phyloP scores from a whole-genome alignment of 306 rosid species.

The Casuarina glauca region DNA sequence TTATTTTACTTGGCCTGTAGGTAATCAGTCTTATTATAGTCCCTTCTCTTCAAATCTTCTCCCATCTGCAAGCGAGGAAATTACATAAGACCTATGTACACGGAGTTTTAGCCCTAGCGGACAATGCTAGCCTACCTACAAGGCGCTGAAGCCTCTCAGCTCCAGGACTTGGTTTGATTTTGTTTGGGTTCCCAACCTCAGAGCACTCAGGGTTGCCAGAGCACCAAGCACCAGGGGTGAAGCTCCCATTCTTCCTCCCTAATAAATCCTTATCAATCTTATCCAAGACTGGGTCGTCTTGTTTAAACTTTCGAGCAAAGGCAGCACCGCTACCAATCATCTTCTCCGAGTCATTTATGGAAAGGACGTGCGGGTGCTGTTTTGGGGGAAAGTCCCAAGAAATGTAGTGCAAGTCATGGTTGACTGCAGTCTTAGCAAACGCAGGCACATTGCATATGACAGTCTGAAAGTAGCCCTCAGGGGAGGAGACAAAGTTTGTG shows the following conservation, averaged over 20 bases:
- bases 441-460: too few species aligned
- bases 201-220: conserved; percentile 48
- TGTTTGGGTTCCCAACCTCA: conserved; percentile 59
- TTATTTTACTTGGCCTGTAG: conserved; percentile 18
- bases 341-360: conserved; percentile 15
- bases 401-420: background rate
- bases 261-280: conserved; percentile 23
- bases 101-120: conserved; percentile 56
- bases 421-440: too few species aligned
- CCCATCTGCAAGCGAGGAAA: background rate
- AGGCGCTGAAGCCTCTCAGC: conserved; percentile 63
- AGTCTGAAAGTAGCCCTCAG: too few species aligned
- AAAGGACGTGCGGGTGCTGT: conserved; percentile 87
- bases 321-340: conserved; percentile 74
- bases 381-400: conserved; percentile 82
- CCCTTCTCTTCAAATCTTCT: background rate
- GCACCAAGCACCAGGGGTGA: too few species aligned
- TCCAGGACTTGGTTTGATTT: conserved; percentile 74
- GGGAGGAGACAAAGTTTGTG: too few species aligned
- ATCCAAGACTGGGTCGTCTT: conserved; percentile 59
- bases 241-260: too few species aligned
- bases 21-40: background rate
- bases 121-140: conserved; percentile 28
- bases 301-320: conserved; percentile 72
- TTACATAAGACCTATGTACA: conserved; percentile 56